Conservation (phyloP, 2,329 filamentous ascomycete species). For the Dactylellina parvicollis region DNA sequence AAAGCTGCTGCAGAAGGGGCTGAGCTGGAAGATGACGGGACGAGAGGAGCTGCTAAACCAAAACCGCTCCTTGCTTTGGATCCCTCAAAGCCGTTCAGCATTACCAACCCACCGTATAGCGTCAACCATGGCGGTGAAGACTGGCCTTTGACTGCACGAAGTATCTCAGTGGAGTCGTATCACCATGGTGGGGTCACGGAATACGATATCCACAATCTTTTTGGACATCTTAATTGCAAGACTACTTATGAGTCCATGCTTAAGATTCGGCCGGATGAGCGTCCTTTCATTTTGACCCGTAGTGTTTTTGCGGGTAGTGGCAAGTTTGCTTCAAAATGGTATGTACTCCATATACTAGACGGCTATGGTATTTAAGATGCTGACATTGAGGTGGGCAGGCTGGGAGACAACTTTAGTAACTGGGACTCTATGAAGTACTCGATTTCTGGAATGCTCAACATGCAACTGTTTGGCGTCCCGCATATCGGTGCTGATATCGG, state of each 20-base stretch:
- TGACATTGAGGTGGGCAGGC: constrained; percentile 7
- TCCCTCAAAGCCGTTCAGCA: constrained; percentile 75
- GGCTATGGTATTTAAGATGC: constrained; percentile 63
- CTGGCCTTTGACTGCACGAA: constrained; percentile 74
- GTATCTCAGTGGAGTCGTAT: constrained; percentile 79
- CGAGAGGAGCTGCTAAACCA: constrained; percentile 70
- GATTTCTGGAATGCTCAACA: constrained; percentile 56
- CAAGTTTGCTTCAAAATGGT: constrained; percentile 58
- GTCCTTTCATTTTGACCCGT: constrained; percentile 84
- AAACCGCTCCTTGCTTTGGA: constrained; percentile 73
- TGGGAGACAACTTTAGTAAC: constrained; percentile 59
- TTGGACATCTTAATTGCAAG: constrained; percentile 77
- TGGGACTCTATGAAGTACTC: constrained; percentile 57
- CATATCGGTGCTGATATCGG: constrained; percentile 51
- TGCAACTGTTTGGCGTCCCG: constrained; percentile 49
- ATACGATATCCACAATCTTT: constrained; percentile 85
- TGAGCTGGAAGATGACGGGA: constrained; percentile 62
- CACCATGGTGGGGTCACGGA: constrained; percentile 76
- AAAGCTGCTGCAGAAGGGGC: constrained; percentile 34
- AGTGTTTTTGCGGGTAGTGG: constrained; percentile 82
- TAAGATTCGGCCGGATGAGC: constrained; percentile 69
- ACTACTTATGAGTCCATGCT: constrained; percentile 66
- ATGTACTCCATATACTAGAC: constrained; percentile 43
- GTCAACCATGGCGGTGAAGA: constrained; percentile 71
- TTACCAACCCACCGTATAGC: constrained; percentile 79